Evolutionary conservation across 2,329 filamentous ascomycete species (phyloP).

Genomic region (Colletotrichum chlorophyti): DNA sequence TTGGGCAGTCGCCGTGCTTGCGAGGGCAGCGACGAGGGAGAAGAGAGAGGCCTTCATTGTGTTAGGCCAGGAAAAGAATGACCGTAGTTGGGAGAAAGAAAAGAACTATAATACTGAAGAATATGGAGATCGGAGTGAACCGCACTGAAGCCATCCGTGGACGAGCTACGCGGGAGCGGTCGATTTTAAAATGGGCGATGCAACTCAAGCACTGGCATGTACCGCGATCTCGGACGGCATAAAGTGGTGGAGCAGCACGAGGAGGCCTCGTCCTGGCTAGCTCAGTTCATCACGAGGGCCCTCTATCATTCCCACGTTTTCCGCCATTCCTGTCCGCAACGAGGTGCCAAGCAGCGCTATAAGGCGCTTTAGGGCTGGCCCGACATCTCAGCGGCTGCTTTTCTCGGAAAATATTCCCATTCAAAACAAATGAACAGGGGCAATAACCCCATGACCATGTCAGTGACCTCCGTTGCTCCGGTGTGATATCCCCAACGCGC

Average conservation of each 20-base stretch:
- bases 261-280: background rate
- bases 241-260: conserved; percentile 1
- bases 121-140: background rate
- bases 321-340: background rate
- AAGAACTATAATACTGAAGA: background rate
- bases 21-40: conserved; percentile 32
- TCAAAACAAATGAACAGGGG: background rate
- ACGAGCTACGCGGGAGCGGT: background rate
- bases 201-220: background rate
- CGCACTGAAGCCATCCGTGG: background rate
- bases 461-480: too few relatives aligned
- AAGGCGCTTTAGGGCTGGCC: background rate
- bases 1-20: conserved; percentile 33
- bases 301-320: background rate
- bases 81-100: background rate
- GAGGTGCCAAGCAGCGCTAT: background rate
- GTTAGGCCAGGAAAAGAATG: background rate
- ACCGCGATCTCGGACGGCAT: background rate
- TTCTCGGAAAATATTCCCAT: background rate
- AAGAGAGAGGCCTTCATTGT: conserved; percentile 12
- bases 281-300: background rate
- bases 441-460: too few relatives aligned
- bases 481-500: too few relatives aligned
- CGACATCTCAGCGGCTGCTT: background rate
- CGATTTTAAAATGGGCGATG: conserved; percentile 2